Evolutionary conservation across 2,329 filamentous ascomycete genomes (phyloP).

Genomic region (Colletotrichum nymphaeae): DNA sequence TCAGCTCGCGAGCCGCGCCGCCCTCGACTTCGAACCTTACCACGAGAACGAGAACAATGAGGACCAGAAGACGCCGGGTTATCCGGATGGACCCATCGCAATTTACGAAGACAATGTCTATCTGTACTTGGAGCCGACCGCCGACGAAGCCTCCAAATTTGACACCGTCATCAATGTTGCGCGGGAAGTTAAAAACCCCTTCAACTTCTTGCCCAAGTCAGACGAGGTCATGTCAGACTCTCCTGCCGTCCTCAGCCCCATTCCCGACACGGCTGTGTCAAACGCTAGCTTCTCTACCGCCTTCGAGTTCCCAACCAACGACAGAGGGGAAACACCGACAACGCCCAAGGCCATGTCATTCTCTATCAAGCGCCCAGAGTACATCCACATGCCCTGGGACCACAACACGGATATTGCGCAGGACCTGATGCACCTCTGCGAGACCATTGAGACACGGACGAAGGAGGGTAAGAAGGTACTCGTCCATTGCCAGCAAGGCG

Average conservation of each 20-base stretch:
- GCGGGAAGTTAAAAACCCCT: constrained; percentile 83
- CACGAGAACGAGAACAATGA: constrained; percentile 79
- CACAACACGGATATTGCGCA: constrained; percentile 88
- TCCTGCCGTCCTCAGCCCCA: constrained; percentile 54
- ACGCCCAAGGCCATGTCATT: constrained; percentile 65
- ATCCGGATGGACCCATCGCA: constrained; percentile 83
- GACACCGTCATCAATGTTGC: constrained; percentile 89
- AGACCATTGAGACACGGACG: constrained; percentile 79
- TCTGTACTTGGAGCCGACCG: constrained; percentile 83
- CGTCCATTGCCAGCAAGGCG: constrained; percentile 87
- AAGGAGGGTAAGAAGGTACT: constrained; percentile 82
- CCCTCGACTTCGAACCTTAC: constrained; percentile 69
- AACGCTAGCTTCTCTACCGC: constrained; percentile 70
- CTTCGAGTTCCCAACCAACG: constrained; percentile 62
- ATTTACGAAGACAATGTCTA: constrained; percentile 84
- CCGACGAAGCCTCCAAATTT: constrained; percentile 80
- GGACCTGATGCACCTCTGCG: constrained; percentile 80
- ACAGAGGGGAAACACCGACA: constrained; percentile 60
- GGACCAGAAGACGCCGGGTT: constrained; percentile 84
- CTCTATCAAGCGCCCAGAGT: constrained; percentile 72
- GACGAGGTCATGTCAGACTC: constrained; percentile 44
- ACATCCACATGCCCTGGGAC: constrained; percentile 89
- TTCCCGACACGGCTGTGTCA: constrained; percentile 68
- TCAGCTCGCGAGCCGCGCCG: constrained; percentile 70
- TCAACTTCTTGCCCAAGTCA: constrained; percentile 54